These are phyloP conservation scores for Hypoxylon rickii DNA, from an alignment of 495 filamentous ascomycete genomes.

Conservation along the genomic window DNA sequence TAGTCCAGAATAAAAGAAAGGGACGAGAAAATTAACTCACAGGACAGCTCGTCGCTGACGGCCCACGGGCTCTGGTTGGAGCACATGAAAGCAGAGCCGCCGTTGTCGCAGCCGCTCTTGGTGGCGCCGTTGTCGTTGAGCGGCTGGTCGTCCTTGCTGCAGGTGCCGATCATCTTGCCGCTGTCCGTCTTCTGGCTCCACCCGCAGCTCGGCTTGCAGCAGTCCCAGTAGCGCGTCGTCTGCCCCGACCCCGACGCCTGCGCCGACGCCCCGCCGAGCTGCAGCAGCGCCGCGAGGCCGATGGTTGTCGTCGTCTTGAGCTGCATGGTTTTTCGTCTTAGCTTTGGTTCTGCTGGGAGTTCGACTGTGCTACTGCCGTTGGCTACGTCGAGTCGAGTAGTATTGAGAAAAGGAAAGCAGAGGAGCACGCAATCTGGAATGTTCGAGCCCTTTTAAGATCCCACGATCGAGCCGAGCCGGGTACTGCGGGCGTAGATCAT, in stretches of 20 bases:
- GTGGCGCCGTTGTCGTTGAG: constrained; percentile 53
- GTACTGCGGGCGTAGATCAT: neutral
- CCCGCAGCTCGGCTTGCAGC: constrained; percentile 69
- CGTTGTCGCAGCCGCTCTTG: constrained; percentile 53
- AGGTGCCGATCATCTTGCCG: constrained; percentile 51
- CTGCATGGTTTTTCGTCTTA: constrained; percentile 14
- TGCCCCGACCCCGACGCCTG: constrained; percentile 48
- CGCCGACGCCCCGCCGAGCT: constrained; percentile 15
- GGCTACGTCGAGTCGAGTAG: neutral
- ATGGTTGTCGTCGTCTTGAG: constrained; percentile 21
- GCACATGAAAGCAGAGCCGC: constrained; percentile 67
- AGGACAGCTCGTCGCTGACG: constrained; percentile 57
- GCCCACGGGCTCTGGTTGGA: constrained; percentile 66
- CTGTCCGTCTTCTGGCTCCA: constrained; percentile 61
- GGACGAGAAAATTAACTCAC: too few relatives aligned
- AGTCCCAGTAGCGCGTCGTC: constrained; percentile 73
- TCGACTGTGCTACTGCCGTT: neutral
- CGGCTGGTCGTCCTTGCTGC: constrained; percentile 60
- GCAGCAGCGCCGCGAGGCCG: constrained; percentile 18
- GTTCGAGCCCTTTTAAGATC: constrained; percentile 14
- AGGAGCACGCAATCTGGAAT: constrained; percentile 24
- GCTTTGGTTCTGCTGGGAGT: neutral
- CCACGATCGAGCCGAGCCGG: neutral
- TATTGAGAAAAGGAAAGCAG: neutral
- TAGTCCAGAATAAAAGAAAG: too few relatives aligned